Conservation (phyloP, 352 stramenopile genomes). For the Pythium phragmitis region DNA sequence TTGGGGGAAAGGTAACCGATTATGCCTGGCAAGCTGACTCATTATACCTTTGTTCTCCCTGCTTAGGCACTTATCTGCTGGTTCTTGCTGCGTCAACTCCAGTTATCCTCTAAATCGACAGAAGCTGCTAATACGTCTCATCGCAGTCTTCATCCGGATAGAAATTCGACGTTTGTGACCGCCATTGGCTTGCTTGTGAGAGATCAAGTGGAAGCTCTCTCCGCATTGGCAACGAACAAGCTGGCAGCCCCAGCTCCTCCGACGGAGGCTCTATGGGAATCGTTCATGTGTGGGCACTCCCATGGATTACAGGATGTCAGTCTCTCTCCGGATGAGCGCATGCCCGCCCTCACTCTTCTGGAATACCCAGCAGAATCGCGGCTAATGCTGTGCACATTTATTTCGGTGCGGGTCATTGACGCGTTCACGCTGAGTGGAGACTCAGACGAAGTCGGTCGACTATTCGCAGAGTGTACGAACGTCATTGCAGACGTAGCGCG, state of each 20-base stretch:
- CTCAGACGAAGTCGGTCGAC: background rate
- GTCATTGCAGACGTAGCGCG: conserved; percentile 7
- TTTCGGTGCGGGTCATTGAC: background rate
- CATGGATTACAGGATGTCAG: background rate
- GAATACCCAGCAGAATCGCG: background rate
- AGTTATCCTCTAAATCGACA: too few species aligned
- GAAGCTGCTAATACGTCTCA: background rate
- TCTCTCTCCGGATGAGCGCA: background rate
- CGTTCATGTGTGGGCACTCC: background rate
- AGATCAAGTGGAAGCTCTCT: conserved; percentile 1
- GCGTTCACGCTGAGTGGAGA: background rate
- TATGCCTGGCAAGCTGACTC: too few species aligned
- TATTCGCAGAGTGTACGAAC: conserved; percentile 1
- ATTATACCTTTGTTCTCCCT: background rate
- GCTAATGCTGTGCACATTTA: background rate
- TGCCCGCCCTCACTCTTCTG: background rate
- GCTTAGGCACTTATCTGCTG: background rate
- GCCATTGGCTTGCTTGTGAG: background rate
- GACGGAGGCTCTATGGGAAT: background rate
- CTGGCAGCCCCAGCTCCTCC: background rate
- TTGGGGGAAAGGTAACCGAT: background rate
- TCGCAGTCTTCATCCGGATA: background rate
- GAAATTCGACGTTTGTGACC: background rate
- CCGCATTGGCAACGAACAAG: background rate
- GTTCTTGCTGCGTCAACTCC: background rate